Evolutionary conservation across 768 basidiomycete genomes (phyloP).

Genomic region (Heimioporus sp.): DNA sequence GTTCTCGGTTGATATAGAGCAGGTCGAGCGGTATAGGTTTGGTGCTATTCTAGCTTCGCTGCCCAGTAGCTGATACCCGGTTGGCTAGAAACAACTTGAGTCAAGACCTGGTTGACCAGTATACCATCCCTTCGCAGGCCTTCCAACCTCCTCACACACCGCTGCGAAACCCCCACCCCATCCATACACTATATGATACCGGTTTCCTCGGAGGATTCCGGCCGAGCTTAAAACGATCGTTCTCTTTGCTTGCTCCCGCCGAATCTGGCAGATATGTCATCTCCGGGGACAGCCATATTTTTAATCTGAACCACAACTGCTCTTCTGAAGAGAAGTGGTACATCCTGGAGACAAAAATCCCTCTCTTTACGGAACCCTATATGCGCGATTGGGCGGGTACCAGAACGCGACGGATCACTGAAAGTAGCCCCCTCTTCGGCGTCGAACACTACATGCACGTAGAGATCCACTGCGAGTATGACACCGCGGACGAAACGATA

Average conservation of each 20-base stretch:
- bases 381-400: slow-evolving; percentile 29
- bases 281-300: slow-evolving; percentile 49
- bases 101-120: slow-evolving; percentile 40
- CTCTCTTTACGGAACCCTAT: slow-evolving; percentile 13
- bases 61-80: slow-evolving; percentile 5
- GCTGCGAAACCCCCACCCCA: slow-evolving; percentile 52
- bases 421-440: slow-evolving; percentile 52
- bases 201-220: slow-evolving; percentile 34
- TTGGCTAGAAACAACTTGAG: slow-evolving; percentile 41
- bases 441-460: slow-evolving; percentile 55
- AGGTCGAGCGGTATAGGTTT: slow-evolving; percentile 68
- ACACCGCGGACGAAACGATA: slow-evolving; percentile 33
- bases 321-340: slow-evolving; percentile 25
- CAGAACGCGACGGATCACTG: slow-evolving; percentile 40
- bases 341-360: slow-evolving; percentile 21
- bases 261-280: slow-evolving; percentile 50
- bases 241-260: slow-evolving; percentile 47
- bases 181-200: slow-evolving; percentile 45
- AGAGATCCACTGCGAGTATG: slow-evolving; percentile 56
- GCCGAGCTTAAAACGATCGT: slow-evolving; percentile 33
- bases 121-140: slow-evolving; percentile 53
- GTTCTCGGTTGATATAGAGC: slow-evolving; percentile 56
- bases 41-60: slow-evolving; percentile 16
- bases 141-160: slow-evolving; percentile 65
- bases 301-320: slow-evolving; percentile 30